These are phyloP conservation scores for Nakaseomyces uthaithaninus DNA, from an alignment of 1,139 yeast species.

Conservation along the genomic window DNA sequence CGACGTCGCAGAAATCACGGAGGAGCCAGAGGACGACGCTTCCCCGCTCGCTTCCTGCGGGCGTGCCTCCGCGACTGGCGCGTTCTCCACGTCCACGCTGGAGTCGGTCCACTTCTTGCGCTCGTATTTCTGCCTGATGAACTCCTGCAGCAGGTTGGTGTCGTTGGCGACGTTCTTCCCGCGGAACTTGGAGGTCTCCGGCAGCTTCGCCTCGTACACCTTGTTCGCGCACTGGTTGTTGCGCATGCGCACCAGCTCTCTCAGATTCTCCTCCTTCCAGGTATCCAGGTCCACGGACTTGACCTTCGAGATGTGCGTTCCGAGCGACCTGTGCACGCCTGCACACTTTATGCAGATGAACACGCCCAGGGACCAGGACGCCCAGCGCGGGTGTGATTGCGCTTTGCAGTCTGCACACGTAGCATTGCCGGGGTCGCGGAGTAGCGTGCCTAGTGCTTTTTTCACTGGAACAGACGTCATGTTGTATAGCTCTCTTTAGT, in stretches of 20 bases:
- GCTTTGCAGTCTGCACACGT: slow-evolving; percentile 88
- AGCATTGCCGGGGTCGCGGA: slow-evolving; percentile 68
- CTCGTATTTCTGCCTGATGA: slow-evolving; percentile 86
- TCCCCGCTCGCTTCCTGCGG: not conserved
- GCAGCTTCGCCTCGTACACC: slow-evolving; percentile 72
- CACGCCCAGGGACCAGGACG: slow-evolving; percentile 90
- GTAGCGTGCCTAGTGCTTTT: slow-evolving; percentile 57
- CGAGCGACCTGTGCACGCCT: slow-evolving; percentile 91
- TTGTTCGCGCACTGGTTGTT: slow-evolving; percentile 59
- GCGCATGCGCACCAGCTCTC: slow-evolving; percentile 80
- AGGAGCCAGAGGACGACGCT: not conserved
- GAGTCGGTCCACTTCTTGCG: slow-evolving; percentile 68
- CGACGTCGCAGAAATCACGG: not conserved
- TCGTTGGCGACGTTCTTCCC: slow-evolving; percentile 48
- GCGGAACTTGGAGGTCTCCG: slow-evolving; percentile 44
- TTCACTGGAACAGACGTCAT: slow-evolving; percentile 26
- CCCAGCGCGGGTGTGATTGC: slow-evolving; percentile 92
- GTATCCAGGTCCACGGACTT: slow-evolving; percentile 90
- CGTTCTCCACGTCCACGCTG: not conserved
- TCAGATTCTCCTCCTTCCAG: slow-evolving; percentile 92
- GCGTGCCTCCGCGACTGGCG: not conserved
- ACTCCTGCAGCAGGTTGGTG: slow-evolving; percentile 77
- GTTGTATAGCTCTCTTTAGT: not conserved
- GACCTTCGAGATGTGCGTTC: slow-evolving; percentile 83
- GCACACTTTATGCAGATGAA: slow-evolving; percentile 90